These are phyloP conservation scores for Penicillium ochrochloron DNA, from an alignment of 495 filamentous ascomycete genomes.

Conservation along the genomic window DNA sequence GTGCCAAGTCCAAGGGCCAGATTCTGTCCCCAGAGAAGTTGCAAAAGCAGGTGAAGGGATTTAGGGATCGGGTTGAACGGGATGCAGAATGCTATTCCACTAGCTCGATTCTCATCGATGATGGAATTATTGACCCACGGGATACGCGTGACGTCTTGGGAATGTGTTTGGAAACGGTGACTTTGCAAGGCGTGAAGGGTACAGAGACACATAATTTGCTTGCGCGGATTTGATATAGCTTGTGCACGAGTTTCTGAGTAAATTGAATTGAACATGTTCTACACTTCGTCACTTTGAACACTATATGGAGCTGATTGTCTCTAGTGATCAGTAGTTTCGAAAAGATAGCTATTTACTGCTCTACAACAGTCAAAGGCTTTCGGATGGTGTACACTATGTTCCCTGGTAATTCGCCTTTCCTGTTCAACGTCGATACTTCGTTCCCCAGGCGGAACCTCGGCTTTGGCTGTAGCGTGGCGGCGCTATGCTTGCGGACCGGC, in stretches of 20 bases:
- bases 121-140: slow-evolving; percentile 41
- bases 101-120: slow-evolving; percentile 37
- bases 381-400: neutral
- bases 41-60: slow-evolving; percentile 23
- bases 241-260: neutral
- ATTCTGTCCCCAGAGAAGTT: slow-evolving; percentile 29
- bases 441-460: neutral
- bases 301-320: neutral
- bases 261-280: too few species aligned
- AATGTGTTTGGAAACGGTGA: slow-evolving; percentile 40
- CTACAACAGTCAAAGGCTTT: neutral
- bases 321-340: neutral
- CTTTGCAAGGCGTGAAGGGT: slow-evolving; percentile 24
- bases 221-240: slow-evolving; percentile 10
- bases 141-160: slow-evolving; percentile 41
- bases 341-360: neutral
- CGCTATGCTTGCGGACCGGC: neutral
- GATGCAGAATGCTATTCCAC: slow-evolving; percentile 38
- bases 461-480: neutral
- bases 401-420: neutral
- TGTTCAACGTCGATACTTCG: neutral
- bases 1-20: slow-evolving; percentile 28
- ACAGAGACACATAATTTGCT: slow-evolving; percentile 24
- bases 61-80: slow-evolving; percentile 22
- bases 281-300: too few species aligned